Base-by-base conservation (phyloP, 2,329 filamentous ascomycete genomes). In the Xylaria hypoxylon region DNA sequence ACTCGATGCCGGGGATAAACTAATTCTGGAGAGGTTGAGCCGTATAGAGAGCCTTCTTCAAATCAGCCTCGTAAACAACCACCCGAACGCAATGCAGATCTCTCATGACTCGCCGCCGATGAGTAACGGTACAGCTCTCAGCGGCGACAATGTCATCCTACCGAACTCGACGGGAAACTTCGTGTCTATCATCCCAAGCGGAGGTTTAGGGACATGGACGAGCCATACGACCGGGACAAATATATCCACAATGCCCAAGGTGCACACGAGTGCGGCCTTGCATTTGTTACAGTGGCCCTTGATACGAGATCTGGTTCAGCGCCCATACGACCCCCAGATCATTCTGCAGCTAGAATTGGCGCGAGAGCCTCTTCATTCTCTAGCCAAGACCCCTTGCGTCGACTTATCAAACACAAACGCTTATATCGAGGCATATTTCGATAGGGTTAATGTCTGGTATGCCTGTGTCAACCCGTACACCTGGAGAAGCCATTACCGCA, bases 161-260 rank as follows among this genome's bases (percentile, higher is more conserved):
- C 79, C 80, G 52, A 81, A 78, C 68, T 75, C 80, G 26, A 76
- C 76, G 47, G 82, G 78, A 62, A 81, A 78, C 67, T 85, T 87
- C 60, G 81, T 85, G 24, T 86, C 86, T 3, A 80, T 84, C 70
- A 86, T 89, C 68, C 86, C 87, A 3, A 87, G 85, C 67, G 86
- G 86, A 64, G 91, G 91, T 5, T 84, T 94, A 69, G 91, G 90
- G 5, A 92, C 91, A 2, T 94, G 91, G 91, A 87, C 84, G 24
- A 87, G 84, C 62, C 75, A 84, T 73, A 74, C 83, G 68, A 73
- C 78, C 17, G 82, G 79, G 53, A 83, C 80, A 44, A 94, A 93
- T 77, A 93, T 95, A 70, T 94, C 92, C 2, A 93, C 91, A 28
- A 95, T 95, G 92, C 92, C 92, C 24, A 94, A 93, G 78, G 85